A percentile compares a stretch with the other conserved stretches of the same genome.
phyloP scores from a whole-genome alignment of 2,329 filamentous ascomycete species.

The Hypomyces perniciosus region DNA sequence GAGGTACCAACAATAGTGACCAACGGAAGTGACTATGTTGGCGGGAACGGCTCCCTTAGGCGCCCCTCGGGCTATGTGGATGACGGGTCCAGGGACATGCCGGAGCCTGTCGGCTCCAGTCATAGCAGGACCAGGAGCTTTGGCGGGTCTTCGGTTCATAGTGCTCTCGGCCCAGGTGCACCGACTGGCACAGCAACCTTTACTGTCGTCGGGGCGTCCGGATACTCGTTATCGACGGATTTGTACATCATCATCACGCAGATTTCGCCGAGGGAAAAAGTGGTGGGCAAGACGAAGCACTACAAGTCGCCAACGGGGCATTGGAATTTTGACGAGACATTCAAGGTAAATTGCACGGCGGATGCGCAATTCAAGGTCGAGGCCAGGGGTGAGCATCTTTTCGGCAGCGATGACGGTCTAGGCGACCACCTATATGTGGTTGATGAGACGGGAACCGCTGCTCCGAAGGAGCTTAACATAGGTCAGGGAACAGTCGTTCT shows the following conservation, averaged over 20 bases:
- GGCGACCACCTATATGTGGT: slow-evolving; percentile 88
- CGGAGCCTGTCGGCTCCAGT: slow-evolving; percentile 13
- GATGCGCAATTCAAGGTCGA: slow-evolving; percentile 82
- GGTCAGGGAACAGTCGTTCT: slow-evolving; percentile 68
- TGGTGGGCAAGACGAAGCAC: slow-evolving; percentile 87
- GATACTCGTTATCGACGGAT: slow-evolving; percentile 70
- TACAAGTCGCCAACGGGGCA: slow-evolving; percentile 65
- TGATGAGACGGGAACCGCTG: slow-evolving; percentile 65
- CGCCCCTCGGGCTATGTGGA: slow-evolving; percentile 33
- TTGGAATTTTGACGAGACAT: slow-evolving; percentile 69
- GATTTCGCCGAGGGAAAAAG: slow-evolving; percentile 63
- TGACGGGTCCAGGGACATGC: slow-evolving; percentile 4
- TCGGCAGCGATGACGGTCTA: slow-evolving; percentile 75
- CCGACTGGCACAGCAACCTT: slow-evolving; percentile 74
- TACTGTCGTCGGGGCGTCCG: slow-evolving; percentile 69
- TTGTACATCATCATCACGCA: slow-evolving; percentile 71
- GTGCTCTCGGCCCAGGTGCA: slow-evolving; percentile 48
- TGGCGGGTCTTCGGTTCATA: slow-evolving; percentile 61
- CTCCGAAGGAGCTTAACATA: slow-evolving; percentile 68
- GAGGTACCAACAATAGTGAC: slow-evolving; percentile 32
- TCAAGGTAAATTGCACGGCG: slow-evolving; percentile 70
- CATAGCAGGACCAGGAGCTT: slow-evolving; percentile 53
- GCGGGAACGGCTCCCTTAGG: slow-evolving; percentile 33
- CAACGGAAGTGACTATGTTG: slow-evolving; percentile 30
- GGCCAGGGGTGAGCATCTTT: slow-evolving; percentile 78